Conservation (phyloP, 2,329 filamentous ascomycete species). For the Penicillium sumatraense region DNA sequence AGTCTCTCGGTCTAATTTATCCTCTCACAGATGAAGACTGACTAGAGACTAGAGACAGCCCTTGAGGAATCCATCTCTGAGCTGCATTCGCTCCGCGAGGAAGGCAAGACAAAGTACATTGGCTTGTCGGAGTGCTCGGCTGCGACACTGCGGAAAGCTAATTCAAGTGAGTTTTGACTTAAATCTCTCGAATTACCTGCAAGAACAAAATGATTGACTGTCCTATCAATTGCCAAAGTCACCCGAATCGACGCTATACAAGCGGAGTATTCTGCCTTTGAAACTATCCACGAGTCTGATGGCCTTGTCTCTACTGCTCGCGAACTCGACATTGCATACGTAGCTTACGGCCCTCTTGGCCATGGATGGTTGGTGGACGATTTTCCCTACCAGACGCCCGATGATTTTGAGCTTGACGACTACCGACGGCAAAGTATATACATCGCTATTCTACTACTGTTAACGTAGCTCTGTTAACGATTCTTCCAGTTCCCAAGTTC, state of each 20-base stretch:
- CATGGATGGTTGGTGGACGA: neutral
- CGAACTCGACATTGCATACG: neutral
- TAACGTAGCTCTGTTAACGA: neutral
- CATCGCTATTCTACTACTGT: too few relatives aligned
- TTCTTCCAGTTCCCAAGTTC: neutral
- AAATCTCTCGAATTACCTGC: neutral
- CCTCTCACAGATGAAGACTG: neutral
- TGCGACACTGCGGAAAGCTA: neutral
- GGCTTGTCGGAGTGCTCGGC: neutral
- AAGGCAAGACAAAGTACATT: neutral
- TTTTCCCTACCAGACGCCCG: neutral
- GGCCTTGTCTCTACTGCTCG: neutral
- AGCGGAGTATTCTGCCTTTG: neutral
- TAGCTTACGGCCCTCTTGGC: neutral
- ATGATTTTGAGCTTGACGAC: neutral
- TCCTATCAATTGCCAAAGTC: neutral
- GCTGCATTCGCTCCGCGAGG: neutral
- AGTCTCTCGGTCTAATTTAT: neutral
- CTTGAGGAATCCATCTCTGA: neutral
- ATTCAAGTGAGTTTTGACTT: neutral
- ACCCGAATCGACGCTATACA: neutral
- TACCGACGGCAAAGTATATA: neutral
- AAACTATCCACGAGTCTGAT: neutral
- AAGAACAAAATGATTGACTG: neutral
- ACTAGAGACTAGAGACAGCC: neutral